These are phyloP conservation scores for Dothidotthia symphoricarpi DNA, from an alignment of 2,329 filamentous ascomycete genomes.

Conservation along the genomic window DNA sequence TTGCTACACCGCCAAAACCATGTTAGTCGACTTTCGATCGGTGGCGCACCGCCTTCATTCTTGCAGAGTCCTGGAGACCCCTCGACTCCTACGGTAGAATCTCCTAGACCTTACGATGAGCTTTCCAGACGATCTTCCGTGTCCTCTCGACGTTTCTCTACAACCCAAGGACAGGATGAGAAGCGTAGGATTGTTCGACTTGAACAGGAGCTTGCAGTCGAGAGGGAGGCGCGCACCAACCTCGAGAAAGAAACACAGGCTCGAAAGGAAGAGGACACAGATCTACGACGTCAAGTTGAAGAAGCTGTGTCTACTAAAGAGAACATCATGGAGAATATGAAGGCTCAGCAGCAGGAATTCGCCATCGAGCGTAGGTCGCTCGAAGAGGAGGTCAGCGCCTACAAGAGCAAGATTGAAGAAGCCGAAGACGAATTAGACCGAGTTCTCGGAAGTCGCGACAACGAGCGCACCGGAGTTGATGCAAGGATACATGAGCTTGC, in stretches of 20 bases:
- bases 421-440: conserved; percentile 89
- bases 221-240: conserved; percentile 65
- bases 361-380: conserved; percentile 78
- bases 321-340: conserved; percentile 91
- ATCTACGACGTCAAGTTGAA: conserved; percentile 68
- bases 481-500: conserved; percentile 67
- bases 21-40: conserved; percentile 53
- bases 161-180: conserved; percentile 60
- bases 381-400: conserved; percentile 73
- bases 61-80: conserved; percentile 37
- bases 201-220: conserved; percentile 73
- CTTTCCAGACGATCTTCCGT: conserved; percentile 59
- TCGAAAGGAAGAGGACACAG: conserved; percentile 55
- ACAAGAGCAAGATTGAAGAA: conserved; percentile 79
- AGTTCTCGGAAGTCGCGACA: conserved; percentile 76
- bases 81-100: conserved; percentile 40
- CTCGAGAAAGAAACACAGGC: conserved; percentile 69
- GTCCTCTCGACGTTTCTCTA: conserved; percentile 61
- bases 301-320: conserved; percentile 90
- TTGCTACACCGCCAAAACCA: conserved; percentile 79
- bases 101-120: conserved; percentile 42
- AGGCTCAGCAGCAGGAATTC: conserved; percentile 86
- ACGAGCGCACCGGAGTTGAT: conserved; percentile 71
- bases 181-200: conserved; percentile 64
- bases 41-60: conserved; percentile 44